Base-by-base conservation (phyloP, 345 rosid species). In the Noccaea caerulescens region DNA sequence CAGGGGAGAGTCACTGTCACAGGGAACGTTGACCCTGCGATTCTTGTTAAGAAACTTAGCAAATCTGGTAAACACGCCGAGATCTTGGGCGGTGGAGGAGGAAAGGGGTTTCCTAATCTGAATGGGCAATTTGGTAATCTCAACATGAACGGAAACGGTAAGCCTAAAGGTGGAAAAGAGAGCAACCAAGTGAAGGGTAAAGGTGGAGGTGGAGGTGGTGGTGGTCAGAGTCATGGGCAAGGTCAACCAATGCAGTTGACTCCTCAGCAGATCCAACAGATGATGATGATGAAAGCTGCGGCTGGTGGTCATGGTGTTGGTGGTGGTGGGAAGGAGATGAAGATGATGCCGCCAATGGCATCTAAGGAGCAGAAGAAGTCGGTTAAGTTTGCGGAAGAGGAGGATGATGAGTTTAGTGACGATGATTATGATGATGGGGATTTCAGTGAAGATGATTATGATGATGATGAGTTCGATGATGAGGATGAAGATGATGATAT, bases 1-100 rank as follows among this genome's bases (percentile, higher is more conserved):
- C 97, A 84, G 30, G 98, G 98, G 66, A 89, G 66, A 76, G 91
- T 95, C 23, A 90, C 86, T 13, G 99, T 95, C 32, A 80, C 84
- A 3, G 99, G 99, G 18, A 82, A 92, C 77, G 88, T 88, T 14
- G 92, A 88, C 78, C 97, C 96, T 12, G 76, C 76, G 4, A 56
- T 77, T 20, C 89, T 95, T 3, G 78, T 95, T 37, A 86, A 76
- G 84, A 90, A 92, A 83, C 92, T 95, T 4, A 82, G 75, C 76
- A 92, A 92, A 64, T 81, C 93, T 9, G 99, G 99, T 27, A 95
- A 91, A 74, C 91, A 87, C 70, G 99, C 97, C 12, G 96, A 92
- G 84, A 62, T 88, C 33, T 76, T 88, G 79, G 90, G 89, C 55
- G 79, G 75, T 13, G 79, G 75, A 1, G 68, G 79, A 20, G 86